A percentile compares a stretch with the other conserved stretches of the same genome.
Conservation (phyloP, 1,284 basidiomycete species). For the Cutaneotrichosporon cyanovorans region DNA sequence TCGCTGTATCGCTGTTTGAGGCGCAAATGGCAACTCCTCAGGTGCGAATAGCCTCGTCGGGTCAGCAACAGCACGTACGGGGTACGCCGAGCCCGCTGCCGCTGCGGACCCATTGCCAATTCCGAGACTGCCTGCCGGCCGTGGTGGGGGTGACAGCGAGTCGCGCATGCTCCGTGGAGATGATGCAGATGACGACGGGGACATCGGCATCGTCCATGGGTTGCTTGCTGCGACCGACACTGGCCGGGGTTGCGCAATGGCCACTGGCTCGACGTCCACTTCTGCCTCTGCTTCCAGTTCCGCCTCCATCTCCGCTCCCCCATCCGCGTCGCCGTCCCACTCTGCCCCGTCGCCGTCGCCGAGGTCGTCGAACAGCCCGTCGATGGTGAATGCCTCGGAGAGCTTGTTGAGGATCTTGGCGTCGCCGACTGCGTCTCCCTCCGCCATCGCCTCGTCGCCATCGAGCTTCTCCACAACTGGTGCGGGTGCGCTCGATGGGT, state of each 20-base stretch:
- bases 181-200: constrained; percentile 5
- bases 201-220: constrained; percentile 3
- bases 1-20: constrained; percentile 28
- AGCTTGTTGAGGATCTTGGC: constrained; percentile 41
- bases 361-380: constrained; percentile 39
- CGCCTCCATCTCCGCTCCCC: constrained; percentile 2
- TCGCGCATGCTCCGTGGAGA: constrained; percentile 4
- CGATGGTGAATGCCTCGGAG: constrained; percentile 43
- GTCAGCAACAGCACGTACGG: constrained; percentile 7
- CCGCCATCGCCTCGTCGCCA: constrained; percentile 33
- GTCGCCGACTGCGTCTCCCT: constrained; percentile 31
- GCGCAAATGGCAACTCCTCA: constrained; percentile 38
- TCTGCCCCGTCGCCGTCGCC: constrained; percentile 36
- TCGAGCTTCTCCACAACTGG: constrained; percentile 15
- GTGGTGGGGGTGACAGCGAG: constrained; percentile 9
- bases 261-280: background rate
- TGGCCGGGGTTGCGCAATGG: background rate
- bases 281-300: background rate
- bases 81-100: constrained; percentile 3
- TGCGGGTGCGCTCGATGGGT: constrained; percentile 56
- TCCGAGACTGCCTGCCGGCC: background rate
- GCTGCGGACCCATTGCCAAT: background rate
- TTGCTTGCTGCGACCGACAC: background rate
- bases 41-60: constrained; percentile 32
- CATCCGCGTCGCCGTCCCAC: constrained; percentile 32